Percentiles rank a stretch among this genome's conserved stretches.
Conservation (phyloP, 306 rosid genomes). For the Sechiopsis laciniata region DNA sequence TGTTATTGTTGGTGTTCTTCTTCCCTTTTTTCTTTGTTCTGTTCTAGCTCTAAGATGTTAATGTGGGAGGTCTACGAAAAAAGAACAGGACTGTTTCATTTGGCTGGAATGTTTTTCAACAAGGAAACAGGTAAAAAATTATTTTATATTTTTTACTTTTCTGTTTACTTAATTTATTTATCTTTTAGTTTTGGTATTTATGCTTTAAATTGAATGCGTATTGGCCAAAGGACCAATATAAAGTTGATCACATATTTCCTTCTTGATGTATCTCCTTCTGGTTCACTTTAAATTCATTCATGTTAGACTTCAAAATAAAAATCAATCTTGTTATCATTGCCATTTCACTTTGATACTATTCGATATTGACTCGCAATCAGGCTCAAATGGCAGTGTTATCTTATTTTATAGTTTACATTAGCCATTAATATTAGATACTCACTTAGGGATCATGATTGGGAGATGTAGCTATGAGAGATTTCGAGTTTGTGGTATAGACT, state of each 20-base stretch:
- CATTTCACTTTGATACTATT: neutral
- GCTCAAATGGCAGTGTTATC: no score
- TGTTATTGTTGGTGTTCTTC: neutral
- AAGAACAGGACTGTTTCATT: neutral
- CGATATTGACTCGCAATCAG: no score
- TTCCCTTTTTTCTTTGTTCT: neutral
- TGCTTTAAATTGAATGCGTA: neutral
- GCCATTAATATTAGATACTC: neutral
- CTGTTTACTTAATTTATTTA: neutral
- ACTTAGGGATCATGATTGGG: neutral
- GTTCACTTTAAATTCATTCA: no score
- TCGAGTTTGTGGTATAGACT: neutral
- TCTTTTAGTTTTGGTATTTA: neutral
- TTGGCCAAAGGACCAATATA: neutral
- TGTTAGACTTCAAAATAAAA: no score
- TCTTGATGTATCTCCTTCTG: neutral
- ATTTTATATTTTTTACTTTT: neutral
- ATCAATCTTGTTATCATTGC: no score
- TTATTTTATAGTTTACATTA: no score
- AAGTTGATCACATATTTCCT: neutral
- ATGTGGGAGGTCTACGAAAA: neutral
- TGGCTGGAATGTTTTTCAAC: neutral
- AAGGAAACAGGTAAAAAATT: neutral
- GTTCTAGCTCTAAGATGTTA: neutral
- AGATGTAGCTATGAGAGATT: neutral